Evolutionary conservation across 2,329 filamentous ascomycete genomes (phyloP).

Genomic region (Aspergillus ochraceoroseus): DNA sequence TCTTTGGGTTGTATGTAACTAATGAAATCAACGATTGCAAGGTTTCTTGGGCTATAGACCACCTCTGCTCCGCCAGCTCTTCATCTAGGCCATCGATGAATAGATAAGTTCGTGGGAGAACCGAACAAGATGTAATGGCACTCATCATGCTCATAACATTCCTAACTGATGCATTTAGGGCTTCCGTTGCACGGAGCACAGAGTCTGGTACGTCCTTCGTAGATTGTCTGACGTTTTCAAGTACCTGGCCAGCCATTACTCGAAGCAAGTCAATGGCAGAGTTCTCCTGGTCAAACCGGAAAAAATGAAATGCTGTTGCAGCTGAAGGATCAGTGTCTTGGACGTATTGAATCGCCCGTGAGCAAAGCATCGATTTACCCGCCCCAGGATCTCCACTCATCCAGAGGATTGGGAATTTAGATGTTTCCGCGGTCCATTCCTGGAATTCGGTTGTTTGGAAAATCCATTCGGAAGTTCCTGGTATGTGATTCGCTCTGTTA

Average conservation of each 20-base stretch:
- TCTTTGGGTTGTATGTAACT: neutral
- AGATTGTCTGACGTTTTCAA: neutral
- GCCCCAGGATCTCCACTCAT: conserved; percentile 2
- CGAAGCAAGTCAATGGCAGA: neutral
- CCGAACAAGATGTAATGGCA: neutral
- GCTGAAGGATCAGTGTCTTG: neutral
- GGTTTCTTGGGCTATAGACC: neutral
- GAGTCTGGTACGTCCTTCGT: conserved; percentile 1
- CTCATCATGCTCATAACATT: neutral
- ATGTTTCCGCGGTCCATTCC: neutral
- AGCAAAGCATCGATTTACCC: conserved; percentile 3
- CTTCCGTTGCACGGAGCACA: neutral
- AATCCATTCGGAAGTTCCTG: conserved; percentile 1
- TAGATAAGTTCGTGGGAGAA: neutral
- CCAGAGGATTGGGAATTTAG: neutral
- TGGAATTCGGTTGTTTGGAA: neutral
- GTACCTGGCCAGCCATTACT: neutral
- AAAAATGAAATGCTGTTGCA: conserved; percentile 1
- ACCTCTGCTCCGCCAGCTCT: neutral
- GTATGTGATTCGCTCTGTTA: neutral
- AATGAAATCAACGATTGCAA: neutral
- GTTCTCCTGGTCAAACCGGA: neutral
- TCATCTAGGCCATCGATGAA: conserved; percentile 1
- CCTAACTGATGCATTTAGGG: neutral
- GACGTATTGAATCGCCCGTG: neutral